Conservation (phyloP, 257 asterid genomes). For the Mitragyna speciosa region DNA sequence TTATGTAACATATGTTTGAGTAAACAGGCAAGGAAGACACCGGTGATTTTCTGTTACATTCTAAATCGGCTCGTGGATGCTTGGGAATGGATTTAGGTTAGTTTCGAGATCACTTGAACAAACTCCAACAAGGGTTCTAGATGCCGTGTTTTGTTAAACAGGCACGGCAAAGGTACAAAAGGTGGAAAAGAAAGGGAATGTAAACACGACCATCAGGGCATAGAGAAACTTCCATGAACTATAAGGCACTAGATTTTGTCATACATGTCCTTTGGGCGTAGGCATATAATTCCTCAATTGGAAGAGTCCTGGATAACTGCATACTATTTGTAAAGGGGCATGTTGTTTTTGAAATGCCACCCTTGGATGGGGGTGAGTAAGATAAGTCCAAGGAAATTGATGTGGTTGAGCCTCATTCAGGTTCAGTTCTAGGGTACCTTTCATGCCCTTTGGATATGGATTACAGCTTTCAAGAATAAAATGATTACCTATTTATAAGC, state of each 20-base stretch:
- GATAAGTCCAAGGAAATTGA: neutral
- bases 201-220: neutral
- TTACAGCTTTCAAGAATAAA: neutral
- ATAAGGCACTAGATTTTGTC: neutral
- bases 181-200: neutral
- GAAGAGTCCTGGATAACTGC: neutral
- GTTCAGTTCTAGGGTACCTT: neutral
- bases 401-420: neutral
- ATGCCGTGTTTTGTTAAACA: neutral
- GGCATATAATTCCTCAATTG: neutral
- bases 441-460: neutral
- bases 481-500: neutral
- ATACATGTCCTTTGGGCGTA: neutral
- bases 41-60: no score
- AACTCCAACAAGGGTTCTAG: neutral
- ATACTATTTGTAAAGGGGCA: neutral
- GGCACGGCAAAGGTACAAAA: neutral
- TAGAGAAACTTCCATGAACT: neutral
- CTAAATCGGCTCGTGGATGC: neutral
- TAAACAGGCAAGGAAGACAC: neutral
- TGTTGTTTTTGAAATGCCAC: neutral
- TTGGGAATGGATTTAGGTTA: neutral
- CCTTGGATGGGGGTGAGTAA: neutral
- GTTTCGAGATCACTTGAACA: neutral
- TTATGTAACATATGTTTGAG: no score